Evolutionary conservation across 805 yeast genomes (phyloP).

Genomic region (Pichia membranifaciens): DNA sequence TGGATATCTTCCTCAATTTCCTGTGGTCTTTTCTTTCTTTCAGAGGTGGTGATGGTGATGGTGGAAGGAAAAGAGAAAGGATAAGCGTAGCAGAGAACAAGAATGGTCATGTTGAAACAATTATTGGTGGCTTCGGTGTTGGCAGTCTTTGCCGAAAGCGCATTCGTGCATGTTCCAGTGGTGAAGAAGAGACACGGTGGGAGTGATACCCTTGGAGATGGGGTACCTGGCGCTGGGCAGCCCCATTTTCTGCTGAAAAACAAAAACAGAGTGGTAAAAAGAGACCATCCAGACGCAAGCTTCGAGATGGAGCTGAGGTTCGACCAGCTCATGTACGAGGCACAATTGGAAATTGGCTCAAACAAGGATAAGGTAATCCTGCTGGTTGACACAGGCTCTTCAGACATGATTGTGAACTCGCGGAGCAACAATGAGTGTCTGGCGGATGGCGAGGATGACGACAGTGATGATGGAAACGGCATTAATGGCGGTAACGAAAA

Average conservation of each 20-base stretch:
- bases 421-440: constrained; percentile 6
- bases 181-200: neutral
- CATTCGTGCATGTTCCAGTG: neutral
- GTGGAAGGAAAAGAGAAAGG: too few species aligned
- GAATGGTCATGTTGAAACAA: too few species aligned
- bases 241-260: constrained; percentile 3
- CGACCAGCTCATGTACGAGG: constrained; percentile 29
- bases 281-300: constrained; percentile 1
- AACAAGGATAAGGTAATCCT: constrained; percentile 45
- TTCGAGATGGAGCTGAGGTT: constrained; percentile 5
- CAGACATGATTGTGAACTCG: constrained; percentile 56
- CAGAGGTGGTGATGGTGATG: too few species aligned
- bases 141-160: neutral
- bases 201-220: too few species aligned
- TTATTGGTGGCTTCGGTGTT: too few species aligned
- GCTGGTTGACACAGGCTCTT: constrained; percentile 61
- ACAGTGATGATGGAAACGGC: neutral
- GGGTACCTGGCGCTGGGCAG: neutral
- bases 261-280: constrained; percentile 2
- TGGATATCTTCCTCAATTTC: too few species aligned
- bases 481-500: neutral
- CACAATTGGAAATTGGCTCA: constrained; percentile 44
- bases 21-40: too few species aligned
- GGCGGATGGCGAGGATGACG: neutral
- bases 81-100: too few species aligned